Evolutionary conservation across 495 filamentous ascomycete genomes (phyloP).

Genomic region (Talaromyces liani): DNA sequence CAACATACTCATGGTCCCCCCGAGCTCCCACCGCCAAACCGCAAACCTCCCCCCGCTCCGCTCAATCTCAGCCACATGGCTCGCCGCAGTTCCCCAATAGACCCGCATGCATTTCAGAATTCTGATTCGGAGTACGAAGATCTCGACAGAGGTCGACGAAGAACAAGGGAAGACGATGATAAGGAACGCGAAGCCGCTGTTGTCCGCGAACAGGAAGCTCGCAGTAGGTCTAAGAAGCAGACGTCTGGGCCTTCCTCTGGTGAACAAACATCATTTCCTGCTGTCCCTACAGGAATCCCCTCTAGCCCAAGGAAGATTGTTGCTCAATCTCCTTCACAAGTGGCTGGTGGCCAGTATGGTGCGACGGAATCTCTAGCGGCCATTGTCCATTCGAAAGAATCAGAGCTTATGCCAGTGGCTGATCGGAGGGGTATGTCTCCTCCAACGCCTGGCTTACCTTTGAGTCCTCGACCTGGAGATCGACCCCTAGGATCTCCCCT

Average conservation of each 20-base stretch:
- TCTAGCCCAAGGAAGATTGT: conserved; percentile 18
- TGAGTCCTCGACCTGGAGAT: conserved; percentile 82
- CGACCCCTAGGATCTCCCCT: conserved; percentile 64
- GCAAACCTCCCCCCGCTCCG: conserved; percentile 81
- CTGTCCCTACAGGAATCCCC: conserved; percentile 14
- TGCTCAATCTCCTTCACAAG: conserved; percentile 21
- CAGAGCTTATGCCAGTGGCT: conserved; percentile 14
- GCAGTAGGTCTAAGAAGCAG: conserved; percentile 61
- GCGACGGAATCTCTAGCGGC: conserved; percentile 29
- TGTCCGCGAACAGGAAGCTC: conserved; percentile 52
- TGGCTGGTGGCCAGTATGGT: conserved; percentile 14
- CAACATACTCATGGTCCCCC: conserved; percentile 10
- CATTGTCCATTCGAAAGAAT: conserved; percentile 25
- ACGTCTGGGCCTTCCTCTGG: conserved; percentile 25
- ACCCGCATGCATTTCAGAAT: conserved; percentile 45
- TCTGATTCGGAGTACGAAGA: conserved; percentile 84
- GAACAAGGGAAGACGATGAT: conserved; percentile 85
- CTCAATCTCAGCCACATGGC: conserved; percentile 55
- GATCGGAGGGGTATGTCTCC: conserved; percentile 35
- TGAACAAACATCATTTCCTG: conserved; percentile 4
- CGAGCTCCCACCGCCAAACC: conserved; percentile 45
- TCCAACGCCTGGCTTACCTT: conserved; percentile 76
- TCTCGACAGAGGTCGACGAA: conserved; percentile 67
- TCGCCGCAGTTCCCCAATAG: conserved; percentile 30
- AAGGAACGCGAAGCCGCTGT: conserved; percentile 61